Percentiles rank a stretch among this genome's conserved stretches.
Evolutionary conservation across 176 grass and related monocot species (phyloP).

Genomic region (Phoenix roebelenii): DNA sequence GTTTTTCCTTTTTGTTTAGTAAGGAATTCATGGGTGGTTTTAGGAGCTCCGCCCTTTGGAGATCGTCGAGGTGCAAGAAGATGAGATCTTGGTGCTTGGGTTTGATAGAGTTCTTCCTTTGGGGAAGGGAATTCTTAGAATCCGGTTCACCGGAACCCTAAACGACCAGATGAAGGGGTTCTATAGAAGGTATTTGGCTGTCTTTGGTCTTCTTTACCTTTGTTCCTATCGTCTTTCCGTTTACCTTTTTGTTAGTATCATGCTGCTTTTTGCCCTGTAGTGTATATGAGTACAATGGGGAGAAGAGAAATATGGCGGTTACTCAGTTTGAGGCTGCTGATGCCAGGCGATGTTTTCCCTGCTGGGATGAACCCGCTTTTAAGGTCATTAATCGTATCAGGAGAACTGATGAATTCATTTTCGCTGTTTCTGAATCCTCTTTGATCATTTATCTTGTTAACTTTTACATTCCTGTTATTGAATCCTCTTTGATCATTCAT

Average conservation of each 20-base stretch:
- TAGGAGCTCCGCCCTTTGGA: conserved; percentile 30
- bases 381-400: conserved; percentile 34
- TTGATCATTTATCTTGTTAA: too few relatives aligned
- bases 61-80: conserved; percentile 31
- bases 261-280: conserved; percentile 29
- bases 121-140: conserved; percentile 42
- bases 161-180: conserved; percentile 74
- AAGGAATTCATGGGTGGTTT: too few relatives aligned
- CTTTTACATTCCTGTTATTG: too few relatives aligned
- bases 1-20: too few relatives aligned
- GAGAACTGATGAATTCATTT: too few relatives aligned
- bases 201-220: not conserved
- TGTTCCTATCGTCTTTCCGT: not conserved
- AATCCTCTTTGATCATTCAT: too few relatives aligned
- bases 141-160: conserved; percentile 49
- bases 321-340: conserved; percentile 82
- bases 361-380: conserved; percentile 84
- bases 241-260: not conserved
- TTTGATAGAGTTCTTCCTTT: conserved; percentile 37
- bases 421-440: too few relatives aligned
- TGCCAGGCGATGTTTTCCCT: conserved; percentile 75
- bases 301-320: conserved; percentile 53
- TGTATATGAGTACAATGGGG: conserved; percentile 45
- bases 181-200: conserved; percentile 47
- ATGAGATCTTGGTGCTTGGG: conserved; percentile 51